Conservation (phyloP, 2,329 filamentous ascomycete genomes). For the Verticillium zaregamsianum region DNA sequence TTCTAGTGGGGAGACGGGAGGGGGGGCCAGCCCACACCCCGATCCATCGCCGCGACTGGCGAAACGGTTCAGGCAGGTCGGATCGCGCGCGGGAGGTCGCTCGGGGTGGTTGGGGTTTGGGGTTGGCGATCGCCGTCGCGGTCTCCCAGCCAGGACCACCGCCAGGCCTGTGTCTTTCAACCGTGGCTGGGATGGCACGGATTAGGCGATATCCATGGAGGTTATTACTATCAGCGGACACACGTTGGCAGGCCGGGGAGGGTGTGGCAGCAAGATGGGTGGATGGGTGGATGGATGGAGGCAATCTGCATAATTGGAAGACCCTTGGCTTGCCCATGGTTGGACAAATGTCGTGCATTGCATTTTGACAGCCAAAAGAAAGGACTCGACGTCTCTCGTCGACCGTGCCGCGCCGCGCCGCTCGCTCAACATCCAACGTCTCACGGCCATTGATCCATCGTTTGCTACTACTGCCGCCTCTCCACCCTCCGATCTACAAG, state of each 20-base stretch:
- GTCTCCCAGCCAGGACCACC: not conserved
- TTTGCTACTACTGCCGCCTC: not conserved
- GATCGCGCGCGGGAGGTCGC: not conserved
- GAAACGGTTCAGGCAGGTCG: not conserved
- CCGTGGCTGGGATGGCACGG: not conserved
- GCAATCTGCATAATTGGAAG: not conserved
- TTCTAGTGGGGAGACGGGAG: not conserved
- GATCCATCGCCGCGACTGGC: not conserved
- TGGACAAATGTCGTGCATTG: not conserved
- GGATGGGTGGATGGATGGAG: not conserved
- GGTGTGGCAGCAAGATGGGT: not conserved
- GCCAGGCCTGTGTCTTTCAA: not conserved
- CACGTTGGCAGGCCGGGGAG: not conserved
- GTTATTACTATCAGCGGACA: no score
- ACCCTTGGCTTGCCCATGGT: not conserved
- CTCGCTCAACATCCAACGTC: not conserved
- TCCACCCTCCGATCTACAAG: not conserved
- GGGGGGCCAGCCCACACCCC: not conserved
- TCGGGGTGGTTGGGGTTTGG: not conserved
- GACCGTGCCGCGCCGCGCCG: not conserved
- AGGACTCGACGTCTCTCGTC: not conserved
- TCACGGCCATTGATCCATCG: not conserved
- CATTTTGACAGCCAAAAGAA: not conserved
- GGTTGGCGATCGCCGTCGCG: not conserved
- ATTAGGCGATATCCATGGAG: not conserved